phyloP scores from a whole-genome alignment of 352 stramenopile species.

The Pythium periplocum region DNA sequence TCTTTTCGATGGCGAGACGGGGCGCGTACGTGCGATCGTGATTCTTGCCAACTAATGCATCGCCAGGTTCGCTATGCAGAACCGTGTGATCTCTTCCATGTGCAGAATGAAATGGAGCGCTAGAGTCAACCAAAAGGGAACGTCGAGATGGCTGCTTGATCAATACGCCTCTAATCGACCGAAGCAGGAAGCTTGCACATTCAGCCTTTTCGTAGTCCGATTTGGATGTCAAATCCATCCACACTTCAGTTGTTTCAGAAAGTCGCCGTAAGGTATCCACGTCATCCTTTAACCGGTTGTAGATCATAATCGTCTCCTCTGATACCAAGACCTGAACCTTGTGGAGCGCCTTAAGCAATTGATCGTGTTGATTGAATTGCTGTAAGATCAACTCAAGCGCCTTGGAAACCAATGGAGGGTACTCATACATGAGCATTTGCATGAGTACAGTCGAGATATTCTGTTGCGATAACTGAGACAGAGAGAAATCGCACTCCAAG shows the following conservation, averaged over 20 bases:
- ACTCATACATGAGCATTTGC: constrained; percentile 80
- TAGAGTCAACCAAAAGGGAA: neutral
- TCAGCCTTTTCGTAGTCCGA: constrained; percentile 62
- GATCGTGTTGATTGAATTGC: constrained; percentile 70
- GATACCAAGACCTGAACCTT: constrained; percentile 56
- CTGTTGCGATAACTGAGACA: constrained; percentile 32
- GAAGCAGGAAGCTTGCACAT: constrained; percentile 36
- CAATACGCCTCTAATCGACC: constrained; percentile 35
- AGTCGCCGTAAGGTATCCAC: constrained; percentile 54
- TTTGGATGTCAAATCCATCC: constrained; percentile 75
- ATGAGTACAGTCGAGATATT: constrained; percentile 56
- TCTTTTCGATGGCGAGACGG: constrained; percentile 11
- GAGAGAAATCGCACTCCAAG: constrained; percentile 58
- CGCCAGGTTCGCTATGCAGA: too few species aligned
- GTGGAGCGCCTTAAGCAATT: constrained; percentile 57
- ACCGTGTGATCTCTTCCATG: too few species aligned
- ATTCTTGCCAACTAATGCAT: too few species aligned
- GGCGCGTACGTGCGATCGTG: too few species aligned
- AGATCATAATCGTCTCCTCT: constrained; percentile 57
- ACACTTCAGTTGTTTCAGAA: constrained; percentile 73
- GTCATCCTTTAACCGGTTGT: constrained; percentile 63
- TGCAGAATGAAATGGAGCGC: neutral
- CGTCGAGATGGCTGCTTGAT: neutral
- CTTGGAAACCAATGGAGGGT: constrained; percentile 64
- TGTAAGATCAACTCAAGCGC: constrained; percentile 67